A percentile compares a stretch with the other conserved stretches of the same genome.
These are phyloP conservation scores for Eucalyptus cloeziana DNA, from an alignment of 345 rosid genomes.

Conservation along the genomic window DNA sequence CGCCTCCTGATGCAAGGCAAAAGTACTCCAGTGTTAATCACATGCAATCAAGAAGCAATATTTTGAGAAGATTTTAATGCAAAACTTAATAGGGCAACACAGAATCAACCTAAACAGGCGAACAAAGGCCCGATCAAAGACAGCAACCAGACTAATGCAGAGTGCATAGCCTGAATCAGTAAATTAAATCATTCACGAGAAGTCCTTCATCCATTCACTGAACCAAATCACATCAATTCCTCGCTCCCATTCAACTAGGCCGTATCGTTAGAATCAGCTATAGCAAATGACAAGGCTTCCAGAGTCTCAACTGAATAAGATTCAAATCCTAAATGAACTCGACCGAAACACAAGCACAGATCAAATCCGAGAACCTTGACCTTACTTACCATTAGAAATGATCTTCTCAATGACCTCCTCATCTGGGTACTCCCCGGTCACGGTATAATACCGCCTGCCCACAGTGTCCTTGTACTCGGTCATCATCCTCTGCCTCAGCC, in stretches of 20 bases:
- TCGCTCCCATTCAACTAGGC: background rate
- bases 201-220: background rate
- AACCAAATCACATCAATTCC: background rate
- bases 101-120: background rate
- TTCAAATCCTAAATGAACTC: background rate
- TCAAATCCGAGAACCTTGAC: background rate
- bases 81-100: background rate
- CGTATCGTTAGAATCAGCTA: background rate
- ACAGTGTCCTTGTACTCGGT: slow-evolving; percentile 83
- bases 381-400: slow-evolving; percentile 29
- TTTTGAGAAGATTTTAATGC: background rate
- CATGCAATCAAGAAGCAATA: background rate
- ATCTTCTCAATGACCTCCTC: slow-evolving; percentile 87
- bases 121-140: background rate
- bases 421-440: slow-evolving; percentile 76
- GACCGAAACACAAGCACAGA: background rate
- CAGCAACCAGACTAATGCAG: background rate
- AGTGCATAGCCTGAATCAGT: too few relatives aligned
- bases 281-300: background rate
- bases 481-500: slow-evolving; percentile 82
- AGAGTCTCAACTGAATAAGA: background rate
- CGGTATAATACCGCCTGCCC: slow-evolving; percentile 84
- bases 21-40: background rate
- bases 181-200: too few relatives aligned
- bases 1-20: slow-evolving; percentile 26